Evolutionary conservation across 176 grass and related monocot genomes (phyloP), one percentile per base, ranked within the genome.

Genomic region (Avena insularis): DNA sequence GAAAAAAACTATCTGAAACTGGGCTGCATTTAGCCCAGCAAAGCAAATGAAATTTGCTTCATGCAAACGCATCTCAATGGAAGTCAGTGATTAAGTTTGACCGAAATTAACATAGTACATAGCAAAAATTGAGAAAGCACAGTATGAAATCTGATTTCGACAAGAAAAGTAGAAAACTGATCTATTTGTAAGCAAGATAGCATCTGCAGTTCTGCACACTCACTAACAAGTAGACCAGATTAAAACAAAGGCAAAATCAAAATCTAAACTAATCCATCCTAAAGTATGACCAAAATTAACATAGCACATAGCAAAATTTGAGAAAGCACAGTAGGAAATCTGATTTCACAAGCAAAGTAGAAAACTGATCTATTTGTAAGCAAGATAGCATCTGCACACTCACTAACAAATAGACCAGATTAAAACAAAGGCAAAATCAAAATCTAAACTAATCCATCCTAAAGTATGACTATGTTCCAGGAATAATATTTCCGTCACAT

Each of bases 11-110:
- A 25, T 13, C 29, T 49, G 23, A 85, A 85, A 56, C 19, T 60
- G 14, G 20, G 36, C 36, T 20, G 15, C 43, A 23, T 7, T 16
- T 13, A 87, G 65, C 77, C 56, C 8, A 50, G 38, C 14, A 68
- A 78, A 84, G 72, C 13, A 79, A 79, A 86, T 69, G 2, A 51
- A 45, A 82, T 11, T 47, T 76, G 58, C 77, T 87, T 69, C 75
- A 84, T 59, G 76, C 3, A 80, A 75, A 84, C 71, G 77, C 15
- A 75, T 77, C 58, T 79, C 31, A 71, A 78, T 31, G 45, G 20
- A 67, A 27, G 67, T 3, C 50, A 65, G 74, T 71, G 25, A 79
- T 40, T 77, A 75, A 17, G 50, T 61, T 71, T 71, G 14, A 83
- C 1, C 27, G 61, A 79, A 78, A 57, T 55, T 45, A 82, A 7